These are phyloP conservation scores for Abrus precatorius DNA, from an alignment of 306 rosid species.

Conservation along the genomic window DNA sequence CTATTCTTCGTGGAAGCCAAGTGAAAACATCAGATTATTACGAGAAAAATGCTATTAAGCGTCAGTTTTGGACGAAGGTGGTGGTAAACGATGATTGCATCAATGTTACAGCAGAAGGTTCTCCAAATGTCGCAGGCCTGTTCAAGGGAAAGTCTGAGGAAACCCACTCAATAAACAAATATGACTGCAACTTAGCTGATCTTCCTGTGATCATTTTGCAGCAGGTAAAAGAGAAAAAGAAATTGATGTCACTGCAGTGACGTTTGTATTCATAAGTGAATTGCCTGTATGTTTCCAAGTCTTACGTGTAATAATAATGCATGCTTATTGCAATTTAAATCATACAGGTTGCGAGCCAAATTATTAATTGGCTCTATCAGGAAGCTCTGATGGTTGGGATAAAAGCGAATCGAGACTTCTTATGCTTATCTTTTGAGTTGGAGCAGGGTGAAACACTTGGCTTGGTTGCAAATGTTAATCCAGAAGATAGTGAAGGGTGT, in stretches of 20 bases:
- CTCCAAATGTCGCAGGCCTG: constrained; percentile 80
- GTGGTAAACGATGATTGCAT: constrained; percentile 84
- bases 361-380: constrained; percentile 82
- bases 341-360: constrained; percentile 88
- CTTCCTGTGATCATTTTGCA: constrained; percentile 85
- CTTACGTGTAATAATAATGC: not conserved
- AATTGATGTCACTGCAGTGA: not conserved
- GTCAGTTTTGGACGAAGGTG: constrained; percentile 84
- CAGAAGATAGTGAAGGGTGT: constrained; percentile 79
- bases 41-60: constrained; percentile 58
- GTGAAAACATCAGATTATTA: constrained; percentile 53
- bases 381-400: constrained; percentile 90
- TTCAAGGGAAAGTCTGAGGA: constrained; percentile 75
- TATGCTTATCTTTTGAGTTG: constrained; percentile 81
- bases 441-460: constrained; percentile 85
- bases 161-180: constrained; percentile 73
- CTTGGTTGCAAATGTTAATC: constrained; percentile 85
- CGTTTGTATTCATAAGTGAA: not conserved
- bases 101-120: constrained; percentile 83
- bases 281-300: not conserved
- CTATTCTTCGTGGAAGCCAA: constrained; percentile 66
- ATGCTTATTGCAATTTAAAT: constrained; percentile 42
- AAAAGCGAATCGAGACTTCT: constrained; percentile 77
- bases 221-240: constrained; percentile 65
- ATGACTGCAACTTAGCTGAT: constrained; percentile 81